These are phyloP conservation scores for Leccinum obscurum DNA, from an alignment of 768 basidiomycete species.

Conservation along the genomic window DNA sequence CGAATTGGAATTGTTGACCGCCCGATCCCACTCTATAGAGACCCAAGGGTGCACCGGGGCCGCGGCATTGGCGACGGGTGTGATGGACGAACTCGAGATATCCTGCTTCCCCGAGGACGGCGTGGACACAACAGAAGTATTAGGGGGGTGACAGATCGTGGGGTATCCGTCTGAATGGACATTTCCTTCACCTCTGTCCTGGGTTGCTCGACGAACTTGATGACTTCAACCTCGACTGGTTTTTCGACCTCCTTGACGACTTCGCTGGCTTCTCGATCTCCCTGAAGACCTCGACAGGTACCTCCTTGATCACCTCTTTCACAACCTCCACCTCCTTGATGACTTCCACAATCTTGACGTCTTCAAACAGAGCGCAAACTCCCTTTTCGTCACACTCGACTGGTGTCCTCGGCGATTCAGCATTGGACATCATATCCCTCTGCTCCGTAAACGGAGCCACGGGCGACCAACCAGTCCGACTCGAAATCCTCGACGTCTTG, in stretches of 20 bases:
- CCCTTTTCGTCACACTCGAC: slow-evolving; percentile 55
- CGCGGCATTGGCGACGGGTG: slow-evolving; percentile 36
- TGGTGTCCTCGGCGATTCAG: slow-evolving; percentile 14
- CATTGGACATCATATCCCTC: not conserved
- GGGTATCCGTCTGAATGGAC: slow-evolving; percentile 76
- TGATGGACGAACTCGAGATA: slow-evolving; percentile 31
- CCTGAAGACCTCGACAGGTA: slow-evolving; percentile 16
- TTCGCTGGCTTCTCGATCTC: slow-evolving; percentile 8
- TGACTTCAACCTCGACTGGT: slow-evolving; percentile 24
- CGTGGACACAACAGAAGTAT: slow-evolving; percentile 32
- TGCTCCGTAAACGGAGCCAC: slow-evolving; percentile 25
- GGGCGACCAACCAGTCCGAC: slow-evolving; percentile 29
- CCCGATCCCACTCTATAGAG: slow-evolving; percentile 57
- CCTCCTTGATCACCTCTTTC: slow-evolving; percentile 23
- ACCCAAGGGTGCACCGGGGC: slow-evolving; percentile 36
- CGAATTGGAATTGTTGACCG: slow-evolving; percentile 64
- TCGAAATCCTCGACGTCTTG: slow-evolving; percentile 56
- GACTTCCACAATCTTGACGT: slow-evolving; percentile 32
- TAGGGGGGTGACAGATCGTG: slow-evolving; percentile 32
- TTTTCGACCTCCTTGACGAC: slow-evolving; percentile 8
- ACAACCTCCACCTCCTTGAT: slow-evolving; percentile 31
- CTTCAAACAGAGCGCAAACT: slow-evolving; percentile 35
- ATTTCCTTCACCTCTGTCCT: slow-evolving; percentile 73
- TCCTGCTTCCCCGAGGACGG: slow-evolving; percentile 26
- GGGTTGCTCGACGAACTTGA: slow-evolving; percentile 36